These are phyloP conservation scores for Isoetes taiwanensis DNA, from an alignment of 75 land plant species.

Conservation along the genomic window DNA sequence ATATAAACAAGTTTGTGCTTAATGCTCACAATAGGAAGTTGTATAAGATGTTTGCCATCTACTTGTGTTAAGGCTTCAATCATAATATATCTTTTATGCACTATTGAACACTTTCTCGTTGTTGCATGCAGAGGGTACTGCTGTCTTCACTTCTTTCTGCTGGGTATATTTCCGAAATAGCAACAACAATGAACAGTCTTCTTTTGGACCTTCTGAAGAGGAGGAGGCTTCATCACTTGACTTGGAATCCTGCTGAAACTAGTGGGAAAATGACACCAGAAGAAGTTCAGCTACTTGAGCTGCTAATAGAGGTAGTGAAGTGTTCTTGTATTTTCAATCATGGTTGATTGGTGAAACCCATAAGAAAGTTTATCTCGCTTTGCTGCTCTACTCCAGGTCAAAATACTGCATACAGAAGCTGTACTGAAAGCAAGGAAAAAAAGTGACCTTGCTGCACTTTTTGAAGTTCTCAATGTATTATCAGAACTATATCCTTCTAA, in stretches of 20 bases:
- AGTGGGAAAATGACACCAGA: conserved; percentile 15
- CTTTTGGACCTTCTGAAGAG: conserved; percentile 35
- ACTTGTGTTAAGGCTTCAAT: too few species aligned
- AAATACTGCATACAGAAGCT: not conserved
- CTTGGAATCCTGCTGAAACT: not conserved
- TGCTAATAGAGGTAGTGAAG: conserved; percentile 43
- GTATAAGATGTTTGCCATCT: too few species aligned
- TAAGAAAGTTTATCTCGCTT: too few species aligned
- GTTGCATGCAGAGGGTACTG: too few species aligned
- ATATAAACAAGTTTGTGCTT: too few species aligned
- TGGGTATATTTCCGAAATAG: conserved; percentile 3
- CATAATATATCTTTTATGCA: too few species aligned
- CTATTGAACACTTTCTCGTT: too few species aligned
- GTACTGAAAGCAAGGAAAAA: not conserved
- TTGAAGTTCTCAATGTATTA: conserved; percentile 10
- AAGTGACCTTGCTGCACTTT: not conserved
- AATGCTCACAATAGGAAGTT: too few species aligned
- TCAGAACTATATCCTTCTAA: too few species aligned
- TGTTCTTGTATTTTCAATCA: not conserved
- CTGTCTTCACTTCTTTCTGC: too few species aligned
- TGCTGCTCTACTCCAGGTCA: too few species aligned
- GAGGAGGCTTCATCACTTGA: conserved; percentile 14
- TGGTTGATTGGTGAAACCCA: too few species aligned
- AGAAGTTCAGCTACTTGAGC: conserved; percentile 37
- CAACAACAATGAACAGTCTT: conserved; percentile 14